Evolutionary conservation across 1,284 basidiomycete species (phyloP), one percentile per base, ranked within the genome.

Genomic region (Cryptococcus sp.): DNA sequence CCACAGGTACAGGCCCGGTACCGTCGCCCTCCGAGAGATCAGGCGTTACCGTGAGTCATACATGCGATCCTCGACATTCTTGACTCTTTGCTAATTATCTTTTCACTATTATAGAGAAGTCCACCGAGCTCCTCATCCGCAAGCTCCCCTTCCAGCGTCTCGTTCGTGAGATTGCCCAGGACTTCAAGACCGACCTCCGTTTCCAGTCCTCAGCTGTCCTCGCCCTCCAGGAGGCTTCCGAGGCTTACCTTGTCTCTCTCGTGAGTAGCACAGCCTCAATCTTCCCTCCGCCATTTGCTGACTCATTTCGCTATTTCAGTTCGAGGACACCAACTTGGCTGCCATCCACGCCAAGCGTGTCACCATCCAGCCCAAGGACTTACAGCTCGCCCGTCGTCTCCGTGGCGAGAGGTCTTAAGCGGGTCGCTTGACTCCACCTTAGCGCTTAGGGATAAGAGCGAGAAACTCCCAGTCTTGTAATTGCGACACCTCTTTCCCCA

Each of bases 11-110:
- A 88, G 91, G 78, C 93, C 93, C 65, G 93, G 93, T 83, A 96
- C 93, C 64, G 93, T 97, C 76, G 93, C 93, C 66, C 89, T 97
- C 67, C 91, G 93, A 83, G 93, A 97, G 83, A 96, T 97, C 75
- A 85, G 93, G 82, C 87, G 92, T 54, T 97, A 96, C 85, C 93
- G 96, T 70, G 73, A 74, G 70, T 73, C 64, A 70, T n/a, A n/a
- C 68, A 67, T 3, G n/a, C n/a, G 7, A 45, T 4, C 7, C 42
- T 45, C 22, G 6, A 25, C 6, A 45, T 45, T 11, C n/a, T 22
- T 5, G 15, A 50, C 35, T 54, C 40, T 6, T 13, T 35, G 23
- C 25, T 25, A 20, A 22, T 38, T 7, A 4, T 13, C 5, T 5
- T 27, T 41, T 23, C 8, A 17, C 38, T 52, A 19, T 55, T 47